phyloP scores from a whole-genome alignment of 495 filamentous ascomycete genomes.

The Peziza echinospora region DNA sequence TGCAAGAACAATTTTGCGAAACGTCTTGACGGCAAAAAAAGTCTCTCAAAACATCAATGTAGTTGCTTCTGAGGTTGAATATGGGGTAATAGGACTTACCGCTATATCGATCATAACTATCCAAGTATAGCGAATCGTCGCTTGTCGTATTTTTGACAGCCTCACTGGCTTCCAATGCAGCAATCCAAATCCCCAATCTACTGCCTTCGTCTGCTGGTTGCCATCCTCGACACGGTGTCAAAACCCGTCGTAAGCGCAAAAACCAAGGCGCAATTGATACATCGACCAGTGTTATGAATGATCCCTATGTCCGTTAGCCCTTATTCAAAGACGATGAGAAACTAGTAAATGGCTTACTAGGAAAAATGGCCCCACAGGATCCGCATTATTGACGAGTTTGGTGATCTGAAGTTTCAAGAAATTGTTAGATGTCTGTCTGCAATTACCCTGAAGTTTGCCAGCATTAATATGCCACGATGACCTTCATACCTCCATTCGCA shows the following conservation, averaged over 20 bases:
- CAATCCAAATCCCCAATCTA: constrained; percentile 56
- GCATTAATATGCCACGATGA: no score
- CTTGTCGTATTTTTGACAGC: constrained; percentile 62
- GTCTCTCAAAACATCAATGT: no score
- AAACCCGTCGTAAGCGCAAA: constrained; percentile 47
- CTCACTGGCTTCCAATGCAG: constrained; percentile 57
- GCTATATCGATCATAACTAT: constrained; percentile 47
- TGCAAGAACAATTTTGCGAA: no score
- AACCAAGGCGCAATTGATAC: constrained; percentile 79
- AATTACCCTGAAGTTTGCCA: no score
- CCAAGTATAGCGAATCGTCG: constrained; percentile 47
- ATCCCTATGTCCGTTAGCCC: constrained; percentile 23
- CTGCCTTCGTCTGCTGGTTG: constrained; percentile 44
- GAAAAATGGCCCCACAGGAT: constrained; percentile 58
- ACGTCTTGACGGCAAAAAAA: no score
- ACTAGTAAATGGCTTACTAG: constrained; percentile 22
- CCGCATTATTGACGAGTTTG: constrained; percentile 50
- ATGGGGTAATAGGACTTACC: constrained; percentile 20
- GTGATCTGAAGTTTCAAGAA: constrained; percentile 29
- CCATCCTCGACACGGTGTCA: constrained; percentile 66
- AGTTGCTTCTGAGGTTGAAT: no score
- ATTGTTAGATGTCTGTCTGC: no score
- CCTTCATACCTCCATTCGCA: constrained; percentile 33
- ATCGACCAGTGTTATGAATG: constrained; percentile 54
- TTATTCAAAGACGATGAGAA: neutral